Base-by-base conservation (phyloP, 2,329 filamentous ascomycete genomes). In the Seiridium unicorne region DNA sequence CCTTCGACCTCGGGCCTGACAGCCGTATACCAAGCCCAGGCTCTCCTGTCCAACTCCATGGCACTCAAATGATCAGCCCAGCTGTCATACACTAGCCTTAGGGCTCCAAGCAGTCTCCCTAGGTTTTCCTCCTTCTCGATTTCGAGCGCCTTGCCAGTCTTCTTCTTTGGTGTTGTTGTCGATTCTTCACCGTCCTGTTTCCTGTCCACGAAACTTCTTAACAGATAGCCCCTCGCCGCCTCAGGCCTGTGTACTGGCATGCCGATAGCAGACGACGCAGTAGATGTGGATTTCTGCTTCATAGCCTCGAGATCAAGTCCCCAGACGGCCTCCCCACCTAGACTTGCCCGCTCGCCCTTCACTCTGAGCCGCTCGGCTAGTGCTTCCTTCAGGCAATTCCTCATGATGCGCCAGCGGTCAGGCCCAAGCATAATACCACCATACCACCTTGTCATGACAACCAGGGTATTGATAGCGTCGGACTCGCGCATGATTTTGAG, bases 1-100 rank as follows among this genome's bases (percentile, higher is more conserved):
- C 81, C 76, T 61, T 90, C 87, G 2, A 96, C 89, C 26, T 91
- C 88, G 1, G 92, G 92, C 63, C 93, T 80, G 26, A 93, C 86
- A 31, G 84, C 82, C 1, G 89, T 79, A 73, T 96, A 96, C 92
- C 92, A 96, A 9, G 78, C 78, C 91, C 92, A 96, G 18, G 91
- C 90, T 61, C 87, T 84, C 62, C 82, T 81, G 70, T 96, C 91
- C 57, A 96, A 77, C 67, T 96, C 91, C 13, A 83, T 79, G 3
- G 77, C 75, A 34, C 75, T 80, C 40, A 96, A 72, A 36, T 85
- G 81, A n/a, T 78, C 75, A 1, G 82, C 81, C 93, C 92, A 96
- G 62, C 91, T 94, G 51, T 82, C 79, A 67, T 87, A 93, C 1
- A 96, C 72, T 26, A 92, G 71, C 62, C 93, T 84, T 60, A 96